Conservation (phyloP, 371 early-diverging fungal species). For the Mucor irregularis region DNA sequence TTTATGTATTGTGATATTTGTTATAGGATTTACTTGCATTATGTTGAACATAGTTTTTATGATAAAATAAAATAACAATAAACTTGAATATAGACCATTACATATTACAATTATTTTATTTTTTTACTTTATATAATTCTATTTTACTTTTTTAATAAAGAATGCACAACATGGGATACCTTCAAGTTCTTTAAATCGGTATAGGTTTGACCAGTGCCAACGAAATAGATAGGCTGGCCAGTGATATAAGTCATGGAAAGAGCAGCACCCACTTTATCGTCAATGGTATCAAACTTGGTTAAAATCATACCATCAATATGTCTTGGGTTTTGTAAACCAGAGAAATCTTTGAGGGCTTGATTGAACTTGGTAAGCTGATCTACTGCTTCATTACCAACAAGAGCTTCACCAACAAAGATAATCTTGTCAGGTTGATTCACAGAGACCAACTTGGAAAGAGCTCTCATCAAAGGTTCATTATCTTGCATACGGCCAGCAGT, state of each 20-base stretch:
- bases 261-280: slow-evolving; percentile 98
- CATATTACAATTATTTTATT: too few relatives aligned
- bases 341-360: slow-evolving; percentile 90
- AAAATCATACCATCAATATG: slow-evolving; percentile 98
- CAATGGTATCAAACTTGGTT: slow-evolving; percentile 99
- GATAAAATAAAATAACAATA: too few relatives aligned
- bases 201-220: slow-evolving; percentile 99
- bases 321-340: slow-evolving; percentile 74
- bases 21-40: slow-evolving; percentile 14
- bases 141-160: slow-evolving; percentile 65
- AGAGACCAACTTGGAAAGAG: slow-evolving; percentile 93
- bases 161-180: slow-evolving; percentile 84
- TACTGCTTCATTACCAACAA: slow-evolving; percentile 98
- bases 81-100: too few relatives aligned
- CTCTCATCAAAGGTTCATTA: slow-evolving; percentile 97
- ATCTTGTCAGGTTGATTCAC: slow-evolving; percentile 97
- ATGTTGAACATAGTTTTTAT: not conserved
- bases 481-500: slow-evolving; percentile 99
- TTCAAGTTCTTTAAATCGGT: slow-evolving; percentile 93
- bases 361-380: slow-evolving; percentile 99
- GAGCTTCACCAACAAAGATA: slow-evolving; percentile 99
- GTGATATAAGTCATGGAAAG: slow-evolving; percentile 96
- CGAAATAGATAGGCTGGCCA: slow-evolving; percentile 98
- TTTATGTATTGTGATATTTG: slow-evolving; percentile 20
- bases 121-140: too few relatives aligned